Conservation (phyloP, 2,329 filamentous ascomycete genomes). For the Neofusicoccum sp. region DNA sequence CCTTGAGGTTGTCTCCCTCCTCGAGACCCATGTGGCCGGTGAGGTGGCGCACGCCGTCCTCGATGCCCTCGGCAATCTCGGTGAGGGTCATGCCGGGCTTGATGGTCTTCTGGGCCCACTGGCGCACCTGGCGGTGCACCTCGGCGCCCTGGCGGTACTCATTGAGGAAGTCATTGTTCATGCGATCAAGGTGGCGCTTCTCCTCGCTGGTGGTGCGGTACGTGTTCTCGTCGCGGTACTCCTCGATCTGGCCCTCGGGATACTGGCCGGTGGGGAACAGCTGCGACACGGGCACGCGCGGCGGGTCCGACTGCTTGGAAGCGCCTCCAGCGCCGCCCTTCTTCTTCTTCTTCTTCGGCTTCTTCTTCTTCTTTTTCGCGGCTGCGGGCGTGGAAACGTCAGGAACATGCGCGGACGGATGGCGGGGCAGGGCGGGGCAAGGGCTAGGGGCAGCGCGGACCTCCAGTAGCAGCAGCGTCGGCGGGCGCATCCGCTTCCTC, state of each 20-base stretch:
- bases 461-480: constrained; percentile 29
- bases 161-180: constrained; percentile 73
- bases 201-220: constrained; percentile 81
- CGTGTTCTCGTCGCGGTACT: constrained; percentile 74
- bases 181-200: constrained; percentile 76
- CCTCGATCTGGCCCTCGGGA: constrained; percentile 73
- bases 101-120: constrained; percentile 77
- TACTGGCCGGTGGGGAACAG: constrained; percentile 72
- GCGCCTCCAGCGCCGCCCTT: constrained; percentile 43
- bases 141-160: constrained; percentile 86
- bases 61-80: constrained; percentile 83
- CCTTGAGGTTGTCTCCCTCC: constrained; percentile 74
- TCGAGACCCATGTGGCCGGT: constrained; percentile 73
- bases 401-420: background rate
- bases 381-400: constrained; percentile 28
- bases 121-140: constrained; percentile 81
- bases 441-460: constrained; percentile 12
- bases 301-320: constrained; percentile 74
- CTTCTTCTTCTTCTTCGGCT: constrained; percentile 70
- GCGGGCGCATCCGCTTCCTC: constrained; percentile 51
- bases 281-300: constrained; percentile 69
- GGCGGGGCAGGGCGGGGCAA: background rate
- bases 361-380: constrained; percentile 85
- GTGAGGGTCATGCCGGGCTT: constrained; percentile 78
- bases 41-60: constrained; percentile 74